phyloP scores from a whole-genome alignment of 2,329 filamentous ascomycete genomes.

The Aspergillus sp. region DNA sequence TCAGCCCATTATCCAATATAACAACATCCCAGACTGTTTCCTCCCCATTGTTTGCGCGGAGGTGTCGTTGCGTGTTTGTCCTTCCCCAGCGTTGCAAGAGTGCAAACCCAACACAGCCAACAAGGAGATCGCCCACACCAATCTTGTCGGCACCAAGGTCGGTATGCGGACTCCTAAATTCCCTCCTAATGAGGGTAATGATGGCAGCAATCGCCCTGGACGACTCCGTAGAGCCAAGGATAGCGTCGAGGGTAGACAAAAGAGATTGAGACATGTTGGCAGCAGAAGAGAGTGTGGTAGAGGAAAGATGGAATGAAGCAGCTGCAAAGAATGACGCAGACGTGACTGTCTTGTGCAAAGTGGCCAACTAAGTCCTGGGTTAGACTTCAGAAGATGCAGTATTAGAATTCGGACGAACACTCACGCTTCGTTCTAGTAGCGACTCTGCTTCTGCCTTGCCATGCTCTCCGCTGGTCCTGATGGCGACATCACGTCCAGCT shows the following conservation, averaged over 20 bases:
- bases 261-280: conserved; percentile 47
- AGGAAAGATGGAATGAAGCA: conserved; percentile 49
- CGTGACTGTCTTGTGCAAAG: conserved; percentile 48
- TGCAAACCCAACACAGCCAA: conserved; percentile 48
- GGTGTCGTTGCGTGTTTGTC: conserved; percentile 45
- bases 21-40: conserved; percentile 52
- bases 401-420: conserved; percentile 17
- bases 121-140: conserved; percentile 46
- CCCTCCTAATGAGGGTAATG: conserved; percentile 48
- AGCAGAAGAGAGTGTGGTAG: conserved; percentile 46
- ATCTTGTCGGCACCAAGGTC: conserved; percentile 38
- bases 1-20: conserved; percentile 48
- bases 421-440: conserved; percentile 49
- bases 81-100: conserved; percentile 50
- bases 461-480: conserved; percentile 51
- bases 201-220: conserved; percentile 52
- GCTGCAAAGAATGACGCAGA: conserved; percentile 51
- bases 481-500: conserved; percentile 47
- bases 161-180: conserved; percentile 43
- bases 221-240: conserved; percentile 51
- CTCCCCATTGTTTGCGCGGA: conserved; percentile 44
- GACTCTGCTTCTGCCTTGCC: conserved; percentile 46
- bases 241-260: conserved; percentile 48
- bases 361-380: conserved; percentile 39
- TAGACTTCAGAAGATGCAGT: conserved; percentile 9